A percentile compares a stretch with the other conserved stretches of the same genome.
phyloP scores from a whole-genome alignment of 352 stramenopile genomes.

The Globisporangium yorkense region DNA sequence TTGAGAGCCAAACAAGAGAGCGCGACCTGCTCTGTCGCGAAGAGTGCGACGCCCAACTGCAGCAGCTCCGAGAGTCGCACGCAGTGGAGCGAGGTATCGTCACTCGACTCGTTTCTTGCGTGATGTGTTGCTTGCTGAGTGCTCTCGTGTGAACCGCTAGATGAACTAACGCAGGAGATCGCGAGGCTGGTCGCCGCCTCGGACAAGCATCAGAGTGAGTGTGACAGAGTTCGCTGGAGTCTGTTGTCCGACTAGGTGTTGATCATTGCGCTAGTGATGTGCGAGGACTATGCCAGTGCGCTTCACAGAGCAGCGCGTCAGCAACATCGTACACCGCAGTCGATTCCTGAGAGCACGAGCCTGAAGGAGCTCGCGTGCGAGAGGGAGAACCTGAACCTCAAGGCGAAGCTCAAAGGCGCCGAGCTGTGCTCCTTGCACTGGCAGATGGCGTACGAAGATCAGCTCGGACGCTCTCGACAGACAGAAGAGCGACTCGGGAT shows the following conservation, averaged over 20 bases:
- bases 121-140: background rate
- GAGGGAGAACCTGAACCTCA: slow-evolving; percentile 22
- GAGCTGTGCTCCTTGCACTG: slow-evolving; percentile 34
- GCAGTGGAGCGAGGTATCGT: slow-evolving; percentile 6
- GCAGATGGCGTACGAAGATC: slow-evolving; percentile 28
- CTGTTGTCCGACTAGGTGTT: background rate
- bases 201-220: background rate
- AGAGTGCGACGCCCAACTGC: slow-evolving; percentile 23
- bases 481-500: slow-evolving; percentile 31
- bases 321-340: too few relatives aligned
- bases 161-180: background rate
- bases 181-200: background rate
- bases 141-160: background rate
- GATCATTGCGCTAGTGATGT: background rate
- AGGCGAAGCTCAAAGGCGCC: slow-evolving; percentile 27
- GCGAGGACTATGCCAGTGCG: slow-evolving; percentile 4
- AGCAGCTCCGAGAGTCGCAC: slow-evolving; percentile 6
- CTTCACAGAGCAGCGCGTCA: background rate
- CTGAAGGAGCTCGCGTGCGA: slow-evolving; percentile 2
- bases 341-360: background rate
- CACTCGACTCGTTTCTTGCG: background rate
- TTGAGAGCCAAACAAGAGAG: slow-evolving; percentile 17
- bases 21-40: slow-evolving; percentile 19
- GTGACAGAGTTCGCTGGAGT: background rate
- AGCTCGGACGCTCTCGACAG: slow-evolving; percentile 19